Evolutionary conservation across 768 basidiomycete genomes (phyloP).

Genomic region (Termitomyces bulborhizus): DNA sequence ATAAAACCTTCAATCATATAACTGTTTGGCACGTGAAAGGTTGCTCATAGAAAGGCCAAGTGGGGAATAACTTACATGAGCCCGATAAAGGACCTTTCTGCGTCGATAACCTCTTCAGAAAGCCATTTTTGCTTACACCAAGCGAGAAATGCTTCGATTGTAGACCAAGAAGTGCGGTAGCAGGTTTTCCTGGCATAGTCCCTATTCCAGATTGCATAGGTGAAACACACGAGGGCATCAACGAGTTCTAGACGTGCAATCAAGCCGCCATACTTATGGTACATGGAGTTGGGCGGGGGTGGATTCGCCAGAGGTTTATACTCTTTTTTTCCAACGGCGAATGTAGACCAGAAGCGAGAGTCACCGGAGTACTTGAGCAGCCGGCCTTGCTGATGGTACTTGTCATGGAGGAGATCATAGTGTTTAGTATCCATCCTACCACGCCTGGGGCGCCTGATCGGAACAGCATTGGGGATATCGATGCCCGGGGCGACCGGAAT

Average conservation of each 20-base stretch:
- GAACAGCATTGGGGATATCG: slow-evolving; percentile 35
- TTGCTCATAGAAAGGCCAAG: slow-evolving; percentile 15
- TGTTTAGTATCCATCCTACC: slow-evolving; percentile 42
- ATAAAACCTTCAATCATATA: slow-evolving; percentile 79
- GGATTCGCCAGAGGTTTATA: slow-evolving; percentile 59
- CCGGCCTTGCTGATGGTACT: slow-evolving; percentile 64
- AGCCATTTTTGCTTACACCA: slow-evolving; percentile 73
- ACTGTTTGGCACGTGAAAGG: slow-evolving; percentile 37
- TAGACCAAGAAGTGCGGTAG: slow-evolving; percentile 57
- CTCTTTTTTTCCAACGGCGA: slow-evolving; percentile 55
- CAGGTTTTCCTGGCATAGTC: slow-evolving; percentile 55
- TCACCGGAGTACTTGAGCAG: slow-evolving; percentile 82
- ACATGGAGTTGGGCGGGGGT: slow-evolving; percentile 58
- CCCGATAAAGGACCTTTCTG: slow-evolving; percentile 64
- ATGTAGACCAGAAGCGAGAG: slow-evolving; percentile 71
- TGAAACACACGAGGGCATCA: slow-evolving; percentile 79
- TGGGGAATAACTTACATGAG: slow-evolving; percentile 57
- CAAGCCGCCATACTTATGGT: slow-evolving; percentile 69
- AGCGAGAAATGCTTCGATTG: slow-evolving; percentile 60
- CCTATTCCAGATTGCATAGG: slow-evolving; percentile 77
- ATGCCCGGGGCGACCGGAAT: slow-evolving; percentile 15
- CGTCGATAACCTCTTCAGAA: slow-evolving; percentile 43
- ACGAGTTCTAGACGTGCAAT: slow-evolving; percentile 76
- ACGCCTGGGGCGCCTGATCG: slow-evolving; percentile 63
- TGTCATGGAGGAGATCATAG: slow-evolving; percentile 59